Evolutionary conservation across 1,284 basidiomycete species (phyloP), one percentile per base, ranked within the genome.

Genomic region (Athelia sp.): DNA sequence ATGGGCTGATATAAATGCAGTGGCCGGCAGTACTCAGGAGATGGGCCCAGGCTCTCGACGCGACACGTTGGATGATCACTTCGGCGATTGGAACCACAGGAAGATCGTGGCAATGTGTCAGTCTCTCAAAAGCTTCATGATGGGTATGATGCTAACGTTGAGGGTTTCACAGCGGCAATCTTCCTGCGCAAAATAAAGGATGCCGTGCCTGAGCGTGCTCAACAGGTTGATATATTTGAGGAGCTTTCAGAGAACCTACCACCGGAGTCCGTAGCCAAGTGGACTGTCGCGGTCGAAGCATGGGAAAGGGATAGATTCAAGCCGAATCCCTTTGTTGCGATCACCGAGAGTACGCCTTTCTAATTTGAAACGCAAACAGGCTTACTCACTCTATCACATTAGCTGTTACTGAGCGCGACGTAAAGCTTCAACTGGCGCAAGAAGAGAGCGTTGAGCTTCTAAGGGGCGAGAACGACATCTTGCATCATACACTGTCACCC

Each of bases 51-150:
- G 67, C 2, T 52, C 57, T 4, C 55, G 62, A 1, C 55, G 54
- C 6, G 65, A 71, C 45, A 63, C 58, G 0, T 47, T 72, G 1
- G 62, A 72, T 45, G 61, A 66, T 44, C 60, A 64, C 19, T 64
- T 61, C 40, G 57, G 55, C 3, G 56, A 58, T 44, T 58, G 52
- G 31, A 70, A 71, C 46, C 69, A 60, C 58, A n/a, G 47, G 38
- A 68, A 68, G 43, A 22, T 52, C 0, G 17, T 51, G 6, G 34
- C 43, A 0, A 19, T 62, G 2, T 49, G 60, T 51, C 15, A 13
- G 50, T 44, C 19, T 44, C 10, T 4, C 43, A 18, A 49, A 49
- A 4, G 9, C 14, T 22, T 11, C 15, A 8, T 24, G 14, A 4
- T 15, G 22, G 8, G 18, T 14, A 56, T 29, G 0, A 62, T 60